Conservation (phyloP, 176 grass and related monocot species). For the Aegilops umbellulata region DNA sequence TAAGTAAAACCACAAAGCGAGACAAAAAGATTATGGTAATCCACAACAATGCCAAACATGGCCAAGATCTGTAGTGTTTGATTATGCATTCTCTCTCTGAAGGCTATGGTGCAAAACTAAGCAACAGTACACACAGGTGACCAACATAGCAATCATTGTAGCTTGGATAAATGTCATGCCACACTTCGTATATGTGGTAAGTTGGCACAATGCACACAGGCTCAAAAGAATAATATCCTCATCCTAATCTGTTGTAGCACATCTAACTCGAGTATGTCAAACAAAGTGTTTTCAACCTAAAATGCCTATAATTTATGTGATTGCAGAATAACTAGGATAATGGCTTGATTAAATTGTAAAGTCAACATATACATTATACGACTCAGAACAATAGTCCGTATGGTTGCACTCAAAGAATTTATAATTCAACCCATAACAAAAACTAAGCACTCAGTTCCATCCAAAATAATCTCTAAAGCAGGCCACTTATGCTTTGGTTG, state of each 20-base stretch:
- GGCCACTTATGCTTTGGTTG: neutral
- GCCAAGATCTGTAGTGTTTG: neutral
- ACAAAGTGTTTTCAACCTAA: neutral
- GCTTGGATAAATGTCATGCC: neutral
- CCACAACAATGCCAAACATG: neutral
- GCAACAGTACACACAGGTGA: neutral
- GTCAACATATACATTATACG: neutral
- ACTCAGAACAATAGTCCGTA: neutral
- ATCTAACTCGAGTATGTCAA: neutral
- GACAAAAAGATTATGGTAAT: neutral
- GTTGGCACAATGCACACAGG: neutral
- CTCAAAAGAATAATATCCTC: neutral
- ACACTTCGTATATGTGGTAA: neutral
- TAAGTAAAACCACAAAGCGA: neutral
- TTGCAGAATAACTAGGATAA: neutral
- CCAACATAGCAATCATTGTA: neutral
- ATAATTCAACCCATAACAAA: neutral
- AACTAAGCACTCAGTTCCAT: neutral
- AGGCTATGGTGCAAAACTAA: neutral
- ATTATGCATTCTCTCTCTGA: neutral
- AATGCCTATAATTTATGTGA: neutral
- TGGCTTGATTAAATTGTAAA: neutral
- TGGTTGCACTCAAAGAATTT: neutral
- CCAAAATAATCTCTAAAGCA: neutral
- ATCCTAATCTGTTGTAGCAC: neutral